Percentiles rank a stretch among this genome's conserved stretches.
Evolutionary conservation across 257 asterid species (phyloP).

Genomic region (Asclepias syriaca): DNA sequence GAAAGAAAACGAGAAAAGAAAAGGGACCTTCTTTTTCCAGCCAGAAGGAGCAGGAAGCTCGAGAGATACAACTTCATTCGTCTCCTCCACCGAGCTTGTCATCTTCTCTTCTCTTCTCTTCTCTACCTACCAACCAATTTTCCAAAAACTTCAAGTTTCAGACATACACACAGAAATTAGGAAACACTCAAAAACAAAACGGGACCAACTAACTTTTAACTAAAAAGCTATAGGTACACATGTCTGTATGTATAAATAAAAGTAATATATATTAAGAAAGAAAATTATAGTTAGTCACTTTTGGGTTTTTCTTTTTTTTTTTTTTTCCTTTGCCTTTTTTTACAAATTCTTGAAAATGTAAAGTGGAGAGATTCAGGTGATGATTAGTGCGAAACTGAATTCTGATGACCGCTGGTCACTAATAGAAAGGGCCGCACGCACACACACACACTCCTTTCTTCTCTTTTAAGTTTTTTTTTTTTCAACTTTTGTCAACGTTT

Average conservation of each 20-base stretch:
- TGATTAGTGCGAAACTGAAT: not conserved
- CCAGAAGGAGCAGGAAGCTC: slow-evolving; percentile 43
- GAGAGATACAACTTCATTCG: slow-evolving; percentile 26
- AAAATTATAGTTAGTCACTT: too few relatives aligned
- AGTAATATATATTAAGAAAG: too few relatives aligned
- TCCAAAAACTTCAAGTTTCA: slow-evolving; percentile 1
- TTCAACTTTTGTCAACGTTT: too few relatives aligned
- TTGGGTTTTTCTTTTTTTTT: not conserved
- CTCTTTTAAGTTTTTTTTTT: too few relatives aligned
- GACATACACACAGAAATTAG: too few relatives aligned
- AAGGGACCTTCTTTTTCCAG: slow-evolving; percentile 33
- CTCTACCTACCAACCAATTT: slow-evolving; percentile 9
- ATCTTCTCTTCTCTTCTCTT: slow-evolving; percentile 15
- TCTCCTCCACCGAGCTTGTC: slow-evolving; percentile 33
- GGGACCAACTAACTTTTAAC: slow-evolving; percentile 24
- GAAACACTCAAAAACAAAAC: slow-evolving; percentile 1
- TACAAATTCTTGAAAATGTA: not conserved
- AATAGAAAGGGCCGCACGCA: not conserved
- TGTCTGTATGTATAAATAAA: not conserved
- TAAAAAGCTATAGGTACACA: not conserved
- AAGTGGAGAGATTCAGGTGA: not conserved
- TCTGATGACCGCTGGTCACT: not conserved
- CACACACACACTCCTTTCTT: not conserved
- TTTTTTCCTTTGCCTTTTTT: not conserved
- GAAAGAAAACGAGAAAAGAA: not conserved